Evolutionary conservation across 768 basidiomycete species (phyloP).

Genomic region (Agrocybe chaxingu): DNA sequence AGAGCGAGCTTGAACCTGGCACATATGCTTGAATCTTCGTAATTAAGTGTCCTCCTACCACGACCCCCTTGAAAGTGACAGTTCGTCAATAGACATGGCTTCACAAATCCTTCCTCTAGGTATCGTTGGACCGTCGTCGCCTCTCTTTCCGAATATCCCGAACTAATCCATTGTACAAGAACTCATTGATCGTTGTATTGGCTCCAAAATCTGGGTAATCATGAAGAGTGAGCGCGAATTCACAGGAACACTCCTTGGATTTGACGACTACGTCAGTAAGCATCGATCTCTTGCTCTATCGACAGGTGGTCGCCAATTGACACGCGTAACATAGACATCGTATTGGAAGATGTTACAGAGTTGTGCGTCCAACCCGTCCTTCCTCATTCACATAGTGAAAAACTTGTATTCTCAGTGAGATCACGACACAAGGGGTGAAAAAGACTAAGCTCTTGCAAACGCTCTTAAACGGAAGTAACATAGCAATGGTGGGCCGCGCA

Average conservation of each 20-base stretch:
- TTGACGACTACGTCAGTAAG: constrained; percentile 99
- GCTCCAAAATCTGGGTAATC: constrained; percentile 95
- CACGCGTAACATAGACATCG: constrained; percentile 62
- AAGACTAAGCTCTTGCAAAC: constrained; percentile 85
- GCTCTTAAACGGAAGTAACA: constrained; percentile 90
- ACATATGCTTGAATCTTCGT: too few relatives aligned
- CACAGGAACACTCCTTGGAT: constrained; percentile 90
- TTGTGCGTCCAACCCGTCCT: constrained; percentile 56
- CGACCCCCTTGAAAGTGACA: not conserved
- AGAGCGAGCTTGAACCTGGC: too few relatives aligned
- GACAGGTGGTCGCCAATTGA: not conserved
- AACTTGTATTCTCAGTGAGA: constrained; percentile 57
- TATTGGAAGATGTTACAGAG: constrained; percentile 94
- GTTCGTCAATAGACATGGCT: constrained; percentile 51
- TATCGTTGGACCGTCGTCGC: constrained; percentile 22
- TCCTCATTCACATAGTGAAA: not conserved
- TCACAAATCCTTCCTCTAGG: constrained; percentile 94
- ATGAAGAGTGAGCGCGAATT: constrained; percentile 99
- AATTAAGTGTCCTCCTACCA: not conserved
- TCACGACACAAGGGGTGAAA: constrained; percentile 77
- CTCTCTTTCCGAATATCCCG: not conserved
- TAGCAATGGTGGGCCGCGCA: constrained; percentile 75
- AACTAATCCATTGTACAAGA: constrained; percentile 42
- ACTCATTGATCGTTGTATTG: constrained; percentile 96
- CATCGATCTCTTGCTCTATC: constrained; percentile 23